phyloP scores from a whole-genome alignment of 2,329 filamentous ascomycete species.

The Plectosphaerella cucumerina region DNA sequence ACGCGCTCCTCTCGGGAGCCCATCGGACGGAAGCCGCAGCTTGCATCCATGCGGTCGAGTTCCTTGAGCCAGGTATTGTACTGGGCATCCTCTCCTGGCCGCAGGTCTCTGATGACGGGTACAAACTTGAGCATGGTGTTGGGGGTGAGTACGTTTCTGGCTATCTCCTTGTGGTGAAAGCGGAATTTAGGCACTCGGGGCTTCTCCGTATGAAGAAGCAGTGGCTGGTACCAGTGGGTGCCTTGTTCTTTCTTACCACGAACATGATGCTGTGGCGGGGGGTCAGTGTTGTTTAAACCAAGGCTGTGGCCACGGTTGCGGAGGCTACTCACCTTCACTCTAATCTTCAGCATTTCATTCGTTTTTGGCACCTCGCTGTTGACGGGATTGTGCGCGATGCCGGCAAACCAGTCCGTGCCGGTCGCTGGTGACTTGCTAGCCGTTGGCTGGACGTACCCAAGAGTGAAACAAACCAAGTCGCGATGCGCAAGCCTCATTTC shows the following conservation, averaged over 20 bases:
- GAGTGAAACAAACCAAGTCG: conserved; percentile 37
- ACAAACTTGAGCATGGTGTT: conserved; percentile 59
- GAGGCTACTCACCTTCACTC: conserved; percentile 39
- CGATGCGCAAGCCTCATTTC: conserved; percentile 43
- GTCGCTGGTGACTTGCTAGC: conserved; percentile 30
- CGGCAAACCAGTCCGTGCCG: conserved; percentile 44
- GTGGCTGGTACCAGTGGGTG: conserved; percentile 34
- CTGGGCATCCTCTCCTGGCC: conserved; percentile 50
- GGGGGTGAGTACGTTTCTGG: conserved; percentile 54
- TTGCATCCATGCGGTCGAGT: conserved; percentile 52
- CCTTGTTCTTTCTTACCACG: conserved; percentile 40
- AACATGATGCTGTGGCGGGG: conserved; percentile 32
- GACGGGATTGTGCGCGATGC: conserved; percentile 30
- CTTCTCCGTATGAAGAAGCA: conserved; percentile 45
- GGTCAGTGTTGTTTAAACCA: conserved; percentile 1
- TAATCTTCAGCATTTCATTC: conserved; percentile 41
- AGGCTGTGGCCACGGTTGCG: background rate
- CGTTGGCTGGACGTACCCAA: conserved; percentile 39
- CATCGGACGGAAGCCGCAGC: conserved; percentile 52
- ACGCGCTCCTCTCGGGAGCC: conserved; percentile 45
- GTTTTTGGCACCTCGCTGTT: conserved; percentile 22
- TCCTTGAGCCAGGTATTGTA: conserved; percentile 55
- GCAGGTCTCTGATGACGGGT: conserved; percentile 53
- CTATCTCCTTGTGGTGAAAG: conserved; percentile 57
- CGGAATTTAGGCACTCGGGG: conserved; percentile 53